Percentiles rank a stretch among this genome's conserved stretches.
Evolutionary conservation across 2,329 filamentous ascomycete species (phyloP).

Genomic region (Tolypocladium paradoxum): DNA sequence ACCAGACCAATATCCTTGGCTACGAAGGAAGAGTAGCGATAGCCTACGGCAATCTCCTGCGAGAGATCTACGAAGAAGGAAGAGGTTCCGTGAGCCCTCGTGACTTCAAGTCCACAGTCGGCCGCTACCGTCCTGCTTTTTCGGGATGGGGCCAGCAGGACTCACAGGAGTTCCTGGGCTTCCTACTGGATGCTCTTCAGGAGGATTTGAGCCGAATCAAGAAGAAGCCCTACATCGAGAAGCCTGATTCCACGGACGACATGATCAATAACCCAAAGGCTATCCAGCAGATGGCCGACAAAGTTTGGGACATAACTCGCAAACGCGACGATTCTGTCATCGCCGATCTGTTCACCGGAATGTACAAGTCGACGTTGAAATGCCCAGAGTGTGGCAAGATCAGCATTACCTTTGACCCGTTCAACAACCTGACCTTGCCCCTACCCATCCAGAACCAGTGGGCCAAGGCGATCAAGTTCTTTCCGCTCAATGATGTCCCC

Average conservation of each 20-base stretch:
- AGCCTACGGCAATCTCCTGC: conserved; percentile 66
- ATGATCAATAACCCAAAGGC: conserved; percentile 77
- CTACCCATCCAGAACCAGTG: conserved; percentile 80
- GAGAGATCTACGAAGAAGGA: conserved; percentile 65
- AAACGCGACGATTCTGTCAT: conserved; percentile 90
- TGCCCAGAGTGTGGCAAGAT: conserved; percentile 89
- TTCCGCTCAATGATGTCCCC: conserved; percentile 62
- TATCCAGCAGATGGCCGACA: conserved; percentile 73
- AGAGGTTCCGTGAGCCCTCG: conserved; percentile 64
- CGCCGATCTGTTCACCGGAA: conserved; percentile 89
- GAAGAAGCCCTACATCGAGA: conserved; percentile 95
- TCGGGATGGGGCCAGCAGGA: conserved; percentile 95
- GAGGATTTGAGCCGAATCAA: conserved; percentile 90
- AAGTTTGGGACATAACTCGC: conserved; percentile 86
- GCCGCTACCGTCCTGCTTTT: conserved; percentile 72
- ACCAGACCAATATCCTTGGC: conserved; percentile 73
- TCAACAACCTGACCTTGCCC: conserved; percentile 86
- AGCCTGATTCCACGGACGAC: conserved; percentile 93
- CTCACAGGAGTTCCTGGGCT: conserved; percentile 92
- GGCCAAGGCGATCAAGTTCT: conserved; percentile 63
- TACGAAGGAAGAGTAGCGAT: conserved; percentile 81
- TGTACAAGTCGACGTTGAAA: conserved; percentile 96
- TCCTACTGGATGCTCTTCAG: conserved; percentile 85
- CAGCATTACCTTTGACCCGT: conserved; percentile 97
- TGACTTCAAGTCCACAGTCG: conserved; percentile 73